phyloP scores from a whole-genome alignment of 352 stramenopile species.

The Pythium angustatum region DNA sequence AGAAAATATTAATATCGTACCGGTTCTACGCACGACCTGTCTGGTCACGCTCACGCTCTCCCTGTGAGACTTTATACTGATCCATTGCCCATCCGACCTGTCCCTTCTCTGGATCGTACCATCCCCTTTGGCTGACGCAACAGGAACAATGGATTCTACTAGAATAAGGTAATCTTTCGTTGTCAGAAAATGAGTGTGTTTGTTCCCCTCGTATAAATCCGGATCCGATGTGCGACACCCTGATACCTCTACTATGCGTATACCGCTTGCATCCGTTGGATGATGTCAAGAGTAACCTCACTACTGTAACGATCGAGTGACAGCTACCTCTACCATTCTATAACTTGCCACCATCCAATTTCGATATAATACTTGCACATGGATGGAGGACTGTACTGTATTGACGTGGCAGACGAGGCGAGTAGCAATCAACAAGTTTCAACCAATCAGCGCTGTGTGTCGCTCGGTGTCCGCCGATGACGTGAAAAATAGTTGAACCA shows the following conservation, averaged over 20 bases:
- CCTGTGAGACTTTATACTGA: no score
- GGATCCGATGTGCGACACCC: not conserved
- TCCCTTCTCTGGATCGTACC: no score
- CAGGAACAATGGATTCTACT: no score
- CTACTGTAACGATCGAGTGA: not conserved
- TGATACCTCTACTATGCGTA: not conserved
- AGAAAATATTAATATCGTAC: no score
- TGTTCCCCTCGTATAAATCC: not conserved
- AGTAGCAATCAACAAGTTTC: not conserved
- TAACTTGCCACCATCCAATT: not conserved
- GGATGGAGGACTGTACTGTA: not conserved
- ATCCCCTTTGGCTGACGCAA: no score
- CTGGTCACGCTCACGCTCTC: no score
- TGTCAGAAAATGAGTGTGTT: constrained; percentile 2
- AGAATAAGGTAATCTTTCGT: no score
- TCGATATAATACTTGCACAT: not conserved
- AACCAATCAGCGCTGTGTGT: not conserved
- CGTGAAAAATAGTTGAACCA: constrained; percentile 14
- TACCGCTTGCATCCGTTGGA: not conserved
- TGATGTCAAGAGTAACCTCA: not conserved
- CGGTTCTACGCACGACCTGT: no score
- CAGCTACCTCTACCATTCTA: not conserved
- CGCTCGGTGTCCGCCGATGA: not conserved
- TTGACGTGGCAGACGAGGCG: not conserved
- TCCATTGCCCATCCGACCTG: no score